Conservation (phyloP, 2,329 filamentous ascomycete species). For the Fusarium globosum region DNA sequence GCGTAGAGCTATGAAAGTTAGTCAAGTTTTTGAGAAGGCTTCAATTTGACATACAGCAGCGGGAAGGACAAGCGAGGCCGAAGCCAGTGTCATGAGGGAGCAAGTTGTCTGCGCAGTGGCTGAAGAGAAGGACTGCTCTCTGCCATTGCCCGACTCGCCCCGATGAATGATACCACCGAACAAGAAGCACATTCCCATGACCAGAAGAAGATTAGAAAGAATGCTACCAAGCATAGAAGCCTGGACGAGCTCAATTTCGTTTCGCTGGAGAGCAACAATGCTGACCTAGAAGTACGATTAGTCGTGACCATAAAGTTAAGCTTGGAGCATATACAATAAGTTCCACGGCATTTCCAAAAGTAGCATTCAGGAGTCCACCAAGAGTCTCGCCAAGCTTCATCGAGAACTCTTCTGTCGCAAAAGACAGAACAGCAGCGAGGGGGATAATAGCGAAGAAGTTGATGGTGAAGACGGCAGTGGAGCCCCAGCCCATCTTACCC, state of each 20-base stretch:
- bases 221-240: constrained; percentile 97
- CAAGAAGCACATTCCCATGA: constrained; percentile 83
- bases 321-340: constrained; percentile 68
- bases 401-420: constrained; percentile 82
- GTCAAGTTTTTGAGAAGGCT: neutral
- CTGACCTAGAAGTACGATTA: constrained; percentile 72
- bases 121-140: constrained; percentile 78
- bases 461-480: constrained; percentile 76
- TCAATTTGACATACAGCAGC: constrained; percentile 64
- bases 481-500: constrained; percentile 70
- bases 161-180: constrained; percentile 76
- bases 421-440: constrained; percentile 77
- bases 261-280: constrained; percentile 86
- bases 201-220: constrained; percentile 91
- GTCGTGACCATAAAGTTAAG: neutral
- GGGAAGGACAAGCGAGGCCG: constrained; percentile 82
- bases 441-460: constrained; percentile 87
- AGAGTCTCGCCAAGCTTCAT: constrained; percentile 78
- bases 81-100: constrained; percentile 80
- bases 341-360: constrained; percentile 84
- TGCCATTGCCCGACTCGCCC: constrained; percentile 65
- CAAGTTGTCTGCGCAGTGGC: constrained; percentile 82
- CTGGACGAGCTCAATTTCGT: constrained; percentile 96
- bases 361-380: constrained; percentile 79
- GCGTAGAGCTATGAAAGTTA: constrained; percentile 67